Evolutionary conservation across 139 green algal species (phyloP).

Genomic region (Chara braunii): DNA sequence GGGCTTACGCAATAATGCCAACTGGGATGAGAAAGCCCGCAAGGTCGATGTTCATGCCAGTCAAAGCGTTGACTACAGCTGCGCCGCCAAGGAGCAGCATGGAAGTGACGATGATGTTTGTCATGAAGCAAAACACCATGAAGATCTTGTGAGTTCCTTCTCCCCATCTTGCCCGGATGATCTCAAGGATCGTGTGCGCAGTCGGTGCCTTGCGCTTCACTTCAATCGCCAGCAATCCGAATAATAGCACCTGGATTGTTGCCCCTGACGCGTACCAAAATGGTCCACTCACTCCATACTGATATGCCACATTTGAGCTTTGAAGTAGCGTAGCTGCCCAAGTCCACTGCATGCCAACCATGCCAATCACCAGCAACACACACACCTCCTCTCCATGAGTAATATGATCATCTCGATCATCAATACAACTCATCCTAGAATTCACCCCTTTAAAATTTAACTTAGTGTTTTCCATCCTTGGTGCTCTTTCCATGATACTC

Average conservation of each 20-base stretch:
- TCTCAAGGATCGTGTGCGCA: slow-evolving; percentile 84
- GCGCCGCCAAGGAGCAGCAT: slow-evolving; percentile 80
- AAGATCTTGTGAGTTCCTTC: slow-evolving; percentile 69
- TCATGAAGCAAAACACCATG: slow-evolving; percentile 72
- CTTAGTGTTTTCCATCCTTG: too few species aligned
- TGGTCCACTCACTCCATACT: slow-evolving; percentile 55
- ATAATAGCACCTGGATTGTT: slow-evolving; percentile 88
- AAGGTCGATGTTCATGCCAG: slow-evolving; percentile 56
- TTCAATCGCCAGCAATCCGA: slow-evolving; percentile 85
- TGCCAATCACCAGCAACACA: too few species aligned
- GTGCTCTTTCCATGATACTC: too few species aligned
- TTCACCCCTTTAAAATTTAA: too few species aligned
- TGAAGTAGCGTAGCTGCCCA: slow-evolving; percentile 50
- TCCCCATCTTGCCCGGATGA: slow-evolving; percentile 64
- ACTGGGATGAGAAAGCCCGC: slow-evolving; percentile 47
- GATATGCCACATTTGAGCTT: slow-evolving; percentile 47
- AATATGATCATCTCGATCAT: too few species aligned
- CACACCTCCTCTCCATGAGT: too few species aligned
- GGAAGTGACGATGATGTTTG: slow-evolving; percentile 81
- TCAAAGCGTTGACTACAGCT: slow-evolving; percentile 77
- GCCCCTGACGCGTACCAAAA: slow-evolving; percentile 85
- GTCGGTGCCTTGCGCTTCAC: slow-evolving; percentile 87
- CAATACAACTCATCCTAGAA: too few species aligned
- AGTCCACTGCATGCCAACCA: slow-evolving; percentile 49
- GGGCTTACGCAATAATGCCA: slow-evolving; percentile 83